Evolutionary conservation across 305 asterid genomes (phyloP).

Genomic region (Caryopteris hybrid): DNA sequence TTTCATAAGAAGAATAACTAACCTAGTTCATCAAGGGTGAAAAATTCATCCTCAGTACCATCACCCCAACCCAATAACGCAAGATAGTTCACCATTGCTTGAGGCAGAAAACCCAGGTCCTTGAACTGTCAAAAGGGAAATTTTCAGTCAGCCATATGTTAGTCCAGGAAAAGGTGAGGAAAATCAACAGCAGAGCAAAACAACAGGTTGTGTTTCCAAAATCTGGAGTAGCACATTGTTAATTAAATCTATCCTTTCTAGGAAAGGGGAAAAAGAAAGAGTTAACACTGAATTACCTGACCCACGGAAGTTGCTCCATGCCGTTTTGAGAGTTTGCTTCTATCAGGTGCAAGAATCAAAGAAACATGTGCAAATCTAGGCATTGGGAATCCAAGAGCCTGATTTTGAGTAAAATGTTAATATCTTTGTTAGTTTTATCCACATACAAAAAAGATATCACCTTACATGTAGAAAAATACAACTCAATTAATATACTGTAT

Average conservation of each 20-base stretch:
- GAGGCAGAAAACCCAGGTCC: slow-evolving; percentile 89
- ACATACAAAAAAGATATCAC: slow-evolving; percentile 11
- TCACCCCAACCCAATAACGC: slow-evolving; percentile 98
- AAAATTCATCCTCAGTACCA: slow-evolving; percentile 92
- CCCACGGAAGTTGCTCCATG: slow-evolving; percentile 99
- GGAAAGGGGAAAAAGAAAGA: slow-evolving; percentile 7
- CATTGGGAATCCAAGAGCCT: slow-evolving; percentile 88
- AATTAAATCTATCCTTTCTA: background rate
- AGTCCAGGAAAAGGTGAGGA: slow-evolving; percentile 12
- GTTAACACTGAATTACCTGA: slow-evolving; percentile 54
- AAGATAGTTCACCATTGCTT: slow-evolving; percentile 90
- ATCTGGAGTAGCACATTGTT: background rate
- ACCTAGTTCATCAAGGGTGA: slow-evolving; percentile 84
- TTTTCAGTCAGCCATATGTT: slow-evolving; percentile 15
- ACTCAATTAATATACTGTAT: slow-evolving; percentile 4
- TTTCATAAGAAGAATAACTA: slow-evolving; percentile 25
- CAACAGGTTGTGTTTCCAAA: background rate
- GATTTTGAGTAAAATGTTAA: slow-evolving; percentile 18
- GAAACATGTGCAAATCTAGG: slow-evolving; percentile 96
- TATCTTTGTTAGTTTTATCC: slow-evolving; percentile 25
- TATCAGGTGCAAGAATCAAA: slow-evolving; percentile 92
- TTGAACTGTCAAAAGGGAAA: slow-evolving; percentile 55
- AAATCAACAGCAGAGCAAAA: slow-evolving; percentile 12
- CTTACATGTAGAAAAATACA: slow-evolving; percentile 6
- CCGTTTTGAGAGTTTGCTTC: slow-evolving; percentile 94